Conservation (phyloP, 345 rosid species). For the Arabidopsis arenosa region DNA sequence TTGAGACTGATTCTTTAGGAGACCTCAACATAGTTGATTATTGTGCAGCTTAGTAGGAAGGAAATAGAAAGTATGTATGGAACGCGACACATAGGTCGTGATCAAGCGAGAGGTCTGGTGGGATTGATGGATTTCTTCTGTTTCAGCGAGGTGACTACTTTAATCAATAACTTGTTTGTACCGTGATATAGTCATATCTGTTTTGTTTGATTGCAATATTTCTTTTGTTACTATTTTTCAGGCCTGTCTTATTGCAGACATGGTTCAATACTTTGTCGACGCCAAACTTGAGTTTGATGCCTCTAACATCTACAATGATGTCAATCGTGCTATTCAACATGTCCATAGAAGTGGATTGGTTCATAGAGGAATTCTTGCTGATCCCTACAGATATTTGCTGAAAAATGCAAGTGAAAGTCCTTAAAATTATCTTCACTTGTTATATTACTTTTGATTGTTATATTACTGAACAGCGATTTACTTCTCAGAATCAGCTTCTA, state of each 20-base stretch:
- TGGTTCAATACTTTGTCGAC: slow-evolving; percentile 89
- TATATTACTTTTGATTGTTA: slow-evolving; percentile 6
- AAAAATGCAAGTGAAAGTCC: slow-evolving; percentile 78
- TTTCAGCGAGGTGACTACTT: slow-evolving; percentile 82
- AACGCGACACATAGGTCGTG: slow-evolving; percentile 89
- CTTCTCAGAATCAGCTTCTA: slow-evolving; percentile 66
- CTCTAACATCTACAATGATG: slow-evolving; percentile 93
- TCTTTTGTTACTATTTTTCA: slow-evolving; percentile 32
- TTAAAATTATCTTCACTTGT: neutral
- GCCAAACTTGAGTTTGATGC: slow-evolving; percentile 96
- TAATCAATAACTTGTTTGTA: neutral
- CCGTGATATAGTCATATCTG: slow-evolving; percentile 1
- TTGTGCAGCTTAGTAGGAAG: slow-evolving; percentile 65
- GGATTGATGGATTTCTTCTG: slow-evolving; percentile 99
- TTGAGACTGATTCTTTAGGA: slow-evolving; percentile 6
- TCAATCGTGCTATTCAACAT: slow-evolving; percentile 90
- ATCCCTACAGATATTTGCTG: slow-evolving; percentile 78
- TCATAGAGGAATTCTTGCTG: slow-evolving; percentile 86
- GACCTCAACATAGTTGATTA: neutral
- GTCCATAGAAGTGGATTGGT: slow-evolving; percentile 93
- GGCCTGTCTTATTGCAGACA: slow-evolving; percentile 96
- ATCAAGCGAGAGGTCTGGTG: slow-evolving; percentile 85
- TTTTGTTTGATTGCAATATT: neutral
- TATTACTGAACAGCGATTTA: slow-evolving; percentile 4
- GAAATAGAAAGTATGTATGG: slow-evolving; percentile 79